Conservation (phyloP, 805 yeast genomes). For the Spathaspora boniae region DNA sequence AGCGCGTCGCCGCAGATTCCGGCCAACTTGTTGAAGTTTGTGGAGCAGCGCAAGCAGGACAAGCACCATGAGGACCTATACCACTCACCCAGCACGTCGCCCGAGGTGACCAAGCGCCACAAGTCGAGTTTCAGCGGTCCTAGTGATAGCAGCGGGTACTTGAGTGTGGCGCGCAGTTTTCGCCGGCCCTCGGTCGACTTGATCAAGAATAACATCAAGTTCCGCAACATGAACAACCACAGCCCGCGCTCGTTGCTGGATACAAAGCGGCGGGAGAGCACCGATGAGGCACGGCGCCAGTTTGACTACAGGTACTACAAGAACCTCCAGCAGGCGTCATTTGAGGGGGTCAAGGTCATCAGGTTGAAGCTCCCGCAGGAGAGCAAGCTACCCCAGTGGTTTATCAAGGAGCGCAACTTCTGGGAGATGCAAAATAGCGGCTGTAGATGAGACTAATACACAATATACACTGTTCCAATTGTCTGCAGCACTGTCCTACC, state of each 20-base stretch:
- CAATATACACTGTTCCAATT: no score
- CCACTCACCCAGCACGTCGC: constrained; percentile 31
- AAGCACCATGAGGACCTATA: constrained; percentile 13
- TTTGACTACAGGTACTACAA: constrained; percentile 40
- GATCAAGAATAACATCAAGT: constrained; percentile 14
- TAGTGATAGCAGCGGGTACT: no score
- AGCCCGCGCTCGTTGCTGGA: no score
- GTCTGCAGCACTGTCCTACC: no score
- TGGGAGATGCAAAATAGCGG: no score
- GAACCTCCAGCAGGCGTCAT: constrained; percentile 31
- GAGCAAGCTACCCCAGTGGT: constrained; percentile 72
- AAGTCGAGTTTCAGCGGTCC: no score
- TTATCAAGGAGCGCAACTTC: constrained; percentile 53
- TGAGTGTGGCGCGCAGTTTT: no score
- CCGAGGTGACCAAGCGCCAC: no score
- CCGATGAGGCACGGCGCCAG: no score
- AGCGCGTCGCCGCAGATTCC: constrained; percentile 73
- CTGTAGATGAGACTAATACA: no score
- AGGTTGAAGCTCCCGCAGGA: constrained; percentile 59
- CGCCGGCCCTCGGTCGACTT: constrained; percentile 6
- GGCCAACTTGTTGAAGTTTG: constrained; percentile 51
- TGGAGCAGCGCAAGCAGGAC: constrained; percentile 45
- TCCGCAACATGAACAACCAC: constrained; percentile 13
- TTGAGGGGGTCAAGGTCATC: constrained; percentile 36
- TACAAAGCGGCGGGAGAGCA: no score